A percentile compares a stretch with the other conserved stretches of the same genome.
Conservation (phyloP, 163 green algal genomes). For the Chlorella variabilis region DNA sequence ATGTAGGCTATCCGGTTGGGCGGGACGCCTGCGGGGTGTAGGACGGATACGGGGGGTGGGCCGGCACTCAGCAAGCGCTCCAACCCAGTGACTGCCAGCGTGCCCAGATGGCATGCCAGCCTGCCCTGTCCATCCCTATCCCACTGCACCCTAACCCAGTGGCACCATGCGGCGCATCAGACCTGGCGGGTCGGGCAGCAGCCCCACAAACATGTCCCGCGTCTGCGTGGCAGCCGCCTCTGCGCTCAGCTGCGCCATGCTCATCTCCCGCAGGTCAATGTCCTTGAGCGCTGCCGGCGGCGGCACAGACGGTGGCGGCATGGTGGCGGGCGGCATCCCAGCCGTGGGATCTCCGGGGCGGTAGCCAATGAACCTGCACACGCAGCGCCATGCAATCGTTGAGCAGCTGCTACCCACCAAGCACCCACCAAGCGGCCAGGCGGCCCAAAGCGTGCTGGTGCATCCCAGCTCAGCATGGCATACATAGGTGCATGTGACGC, state of each 20-base stretch:
- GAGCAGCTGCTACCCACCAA: too few relatives aligned
- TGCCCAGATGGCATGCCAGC: too few relatives aligned
- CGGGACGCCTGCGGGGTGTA: slow-evolving; percentile 23
- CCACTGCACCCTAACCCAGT: too few relatives aligned
- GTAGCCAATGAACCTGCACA: slow-evolving; percentile 45
- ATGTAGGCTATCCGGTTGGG: slow-evolving; percentile 27
- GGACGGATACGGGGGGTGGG: too few relatives aligned
- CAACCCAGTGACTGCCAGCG: background rate
- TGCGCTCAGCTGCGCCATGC: slow-evolving; percentile 1
- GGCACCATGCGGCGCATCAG: background rate
- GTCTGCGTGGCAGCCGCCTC: slow-evolving; percentile 7
- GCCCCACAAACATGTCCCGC: slow-evolving; percentile 19
- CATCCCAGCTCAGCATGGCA: too few relatives aligned
- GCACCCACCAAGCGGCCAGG: background rate
- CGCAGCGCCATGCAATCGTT: too few relatives aligned
- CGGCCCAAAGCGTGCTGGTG: too few relatives aligned
- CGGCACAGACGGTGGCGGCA: slow-evolving; percentile 4
- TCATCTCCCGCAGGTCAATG: slow-evolving; percentile 19
- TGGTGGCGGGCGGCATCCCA: background rate
- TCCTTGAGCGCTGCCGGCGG: background rate
- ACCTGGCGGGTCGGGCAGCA: slow-evolving; percentile 36
- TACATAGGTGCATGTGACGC: too few relatives aligned
- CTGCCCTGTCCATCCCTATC: background rate
- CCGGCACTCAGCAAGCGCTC: too few relatives aligned
- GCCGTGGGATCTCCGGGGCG: slow-evolving; percentile 37